Evolutionary conservation across 164 flowering plant genomes (phyloP), one percentile per base, ranked within the genome.

Genomic region (Cinnamomum chago): DNA sequence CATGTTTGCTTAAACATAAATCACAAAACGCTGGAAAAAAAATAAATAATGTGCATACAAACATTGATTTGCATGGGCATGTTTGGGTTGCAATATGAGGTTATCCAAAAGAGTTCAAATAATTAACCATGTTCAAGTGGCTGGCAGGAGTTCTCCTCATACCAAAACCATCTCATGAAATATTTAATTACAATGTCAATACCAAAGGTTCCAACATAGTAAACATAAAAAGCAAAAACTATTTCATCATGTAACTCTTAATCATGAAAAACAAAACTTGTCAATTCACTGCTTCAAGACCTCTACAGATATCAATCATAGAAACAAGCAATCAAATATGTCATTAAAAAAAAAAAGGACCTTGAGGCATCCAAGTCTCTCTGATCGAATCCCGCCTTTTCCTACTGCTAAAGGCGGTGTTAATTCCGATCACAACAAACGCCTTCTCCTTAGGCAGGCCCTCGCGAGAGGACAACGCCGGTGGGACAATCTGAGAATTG

Each of bases 371-470:
- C 91, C 91, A 88, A 52, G 89, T 86, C 73, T 80, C 86, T 73
- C 91, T 74, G 24, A 88, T 82, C 14, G 89, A 88, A 76, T 88
- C 91, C 52, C 91, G 85, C 78, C 91, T 84, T 82, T 77, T 86
- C 75, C 91, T 82, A 70, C 91, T 88, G 75, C 98, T 95, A 77
- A 95, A 95, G 50, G 98, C 98, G 50, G 98, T 92, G 74, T 95
- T 95, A 25, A 95, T 95, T 62, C 98, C 98, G 76, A 95, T 93
- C 40, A 95, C 98, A 79, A 93, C 82, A 78, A 93, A 93, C 2
- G 87, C 91, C 80, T 89, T 93, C 84, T 88, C 82, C 81, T 72
- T 87, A 2, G 85, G 81, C 17, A 76, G 72, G 11, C 72, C 78
- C 14, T 81, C 83, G 28, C 51, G 81, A 72, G 83, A 62, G 73